Conservation (phyloP, 306 rosid species). For the Citrullus amarus region DNA sequence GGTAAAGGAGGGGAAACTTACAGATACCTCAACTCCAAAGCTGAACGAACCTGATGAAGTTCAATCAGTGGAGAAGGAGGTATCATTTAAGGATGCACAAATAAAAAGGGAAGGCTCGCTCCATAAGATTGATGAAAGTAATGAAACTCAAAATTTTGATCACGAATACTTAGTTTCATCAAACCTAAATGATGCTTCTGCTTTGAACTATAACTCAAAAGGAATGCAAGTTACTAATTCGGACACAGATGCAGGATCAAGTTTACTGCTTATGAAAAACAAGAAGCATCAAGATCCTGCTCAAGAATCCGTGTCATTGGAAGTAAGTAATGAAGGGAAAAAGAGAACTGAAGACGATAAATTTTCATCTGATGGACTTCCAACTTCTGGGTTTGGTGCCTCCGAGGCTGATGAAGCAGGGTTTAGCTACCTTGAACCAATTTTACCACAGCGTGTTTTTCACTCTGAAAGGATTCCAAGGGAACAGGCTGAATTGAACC, state of each 20-base stretch:
- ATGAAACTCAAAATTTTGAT: constrained; percentile 13
- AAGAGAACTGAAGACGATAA: constrained; percentile 15
- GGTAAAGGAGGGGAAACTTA: constrained; percentile 12
- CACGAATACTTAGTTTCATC: constrained; percentile 19
- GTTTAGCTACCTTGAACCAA: constrained; percentile 30
- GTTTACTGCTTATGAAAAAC: constrained; percentile 18
- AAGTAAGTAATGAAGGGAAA: constrained; percentile 17
- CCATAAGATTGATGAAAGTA: constrained; percentile 26
- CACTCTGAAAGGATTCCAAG: constrained; percentile 48
- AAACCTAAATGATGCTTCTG: constrained; percentile 16
- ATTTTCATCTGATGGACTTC: constrained; percentile 11
- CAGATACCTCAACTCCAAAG: constrained; percentile 10
- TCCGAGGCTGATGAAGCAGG: constrained; percentile 23
- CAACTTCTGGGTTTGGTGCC: constrained; percentile 21
- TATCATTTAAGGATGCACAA: constrained; percentile 18
- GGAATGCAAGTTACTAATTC: constrained; percentile 16
- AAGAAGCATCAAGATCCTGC: constrained; percentile 22
- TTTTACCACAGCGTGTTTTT: constrained; percentile 33
- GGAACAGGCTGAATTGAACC: constrained; percentile 49
- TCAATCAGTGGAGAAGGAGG: constrained; percentile 19
- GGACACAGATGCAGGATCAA: constrained; percentile 18
- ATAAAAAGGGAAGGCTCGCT: constrained; percentile 29
- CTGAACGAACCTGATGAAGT: constrained; percentile 15
- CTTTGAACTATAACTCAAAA: constrained; percentile 14
- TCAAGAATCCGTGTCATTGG: constrained; percentile 11